Conservation (phyloP, 441 rosid genomes). For the Syzygium syzygioides region DNA sequence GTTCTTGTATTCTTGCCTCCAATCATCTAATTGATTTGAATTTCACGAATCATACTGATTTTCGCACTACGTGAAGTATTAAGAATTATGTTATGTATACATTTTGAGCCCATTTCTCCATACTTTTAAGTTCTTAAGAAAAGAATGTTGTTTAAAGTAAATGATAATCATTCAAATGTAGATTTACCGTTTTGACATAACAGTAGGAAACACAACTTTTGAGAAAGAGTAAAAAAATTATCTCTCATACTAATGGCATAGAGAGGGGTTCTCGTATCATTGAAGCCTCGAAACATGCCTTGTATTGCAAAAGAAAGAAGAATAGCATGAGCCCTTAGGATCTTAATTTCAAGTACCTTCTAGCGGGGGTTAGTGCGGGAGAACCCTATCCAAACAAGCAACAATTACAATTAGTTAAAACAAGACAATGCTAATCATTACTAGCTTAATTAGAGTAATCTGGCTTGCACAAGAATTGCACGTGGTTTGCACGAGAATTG, state of each 20-base stretch:
- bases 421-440: too few species aligned
- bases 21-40: background rate
- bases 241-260: conserved; percentile 36
- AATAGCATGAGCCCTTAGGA: conserved; percentile 53
- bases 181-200: background rate
- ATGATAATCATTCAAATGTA: background rate
- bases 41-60: background rate
- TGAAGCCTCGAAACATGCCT: conserved; percentile 52
- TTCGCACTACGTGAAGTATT: background rate
- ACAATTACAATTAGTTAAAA: too few species aligned
- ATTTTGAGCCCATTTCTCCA: background rate
- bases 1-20: background rate
- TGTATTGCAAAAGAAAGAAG: conserved; percentile 65
- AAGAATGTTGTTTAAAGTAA: background rate
- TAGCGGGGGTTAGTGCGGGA: conserved; percentile 38
- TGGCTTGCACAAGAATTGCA: too few species aligned
- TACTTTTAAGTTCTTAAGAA: background rate
- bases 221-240: background rate
- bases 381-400: conserved; percentile 20
- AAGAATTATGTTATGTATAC: background rate
- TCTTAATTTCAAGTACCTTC: conserved; percentile 38
- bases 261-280: conserved; percentile 62
- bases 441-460: too few species aligned
- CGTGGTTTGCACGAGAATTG: too few species aligned
- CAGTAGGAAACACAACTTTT: background rate